These are phyloP conservation scores for Fusarium floridanum DNA, from an alignment of 2,329 filamentous ascomycete genomes.

Conservation along the genomic window DNA sequence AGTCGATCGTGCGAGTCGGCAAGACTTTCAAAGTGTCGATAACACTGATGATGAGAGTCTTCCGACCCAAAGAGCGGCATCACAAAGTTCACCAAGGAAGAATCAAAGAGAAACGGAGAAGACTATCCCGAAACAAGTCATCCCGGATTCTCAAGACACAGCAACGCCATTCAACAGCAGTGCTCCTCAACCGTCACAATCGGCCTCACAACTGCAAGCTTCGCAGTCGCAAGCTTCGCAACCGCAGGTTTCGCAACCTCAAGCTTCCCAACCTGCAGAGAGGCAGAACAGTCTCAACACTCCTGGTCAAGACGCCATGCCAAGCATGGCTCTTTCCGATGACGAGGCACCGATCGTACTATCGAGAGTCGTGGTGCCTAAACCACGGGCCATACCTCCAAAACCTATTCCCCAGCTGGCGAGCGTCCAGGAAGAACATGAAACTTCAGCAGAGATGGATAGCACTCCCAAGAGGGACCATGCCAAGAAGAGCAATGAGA, in stretches of 20 bases:
- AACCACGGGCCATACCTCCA: background rate
- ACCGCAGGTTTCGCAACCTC: background rate
- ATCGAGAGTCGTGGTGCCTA: slow-evolving; percentile 17
- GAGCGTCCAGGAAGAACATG: background rate
- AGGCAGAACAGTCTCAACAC: too few species aligned
- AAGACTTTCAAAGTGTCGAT: slow-evolving; percentile 28
- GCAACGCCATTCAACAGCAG: slow-evolving; percentile 40
- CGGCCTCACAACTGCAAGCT: background rate
- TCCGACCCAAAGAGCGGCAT: background rate
- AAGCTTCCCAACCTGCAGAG: background rate
- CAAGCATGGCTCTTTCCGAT: slow-evolving; percentile 50
- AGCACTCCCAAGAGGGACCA: background rate
- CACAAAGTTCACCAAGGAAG: background rate
- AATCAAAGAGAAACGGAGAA: background rate
- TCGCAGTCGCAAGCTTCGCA: background rate
- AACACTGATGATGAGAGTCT: slow-evolving; percentile 3
- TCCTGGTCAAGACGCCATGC: background rate
- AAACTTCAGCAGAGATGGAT: background rate
- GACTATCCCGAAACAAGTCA: slow-evolving; percentile 5
- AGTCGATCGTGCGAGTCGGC: slow-evolving; percentile 6
- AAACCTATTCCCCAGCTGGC: background rate
- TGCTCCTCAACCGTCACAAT: slow-evolving; percentile 24
- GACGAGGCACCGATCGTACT: slow-evolving; percentile 52
- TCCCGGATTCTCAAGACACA: slow-evolving; percentile 50
- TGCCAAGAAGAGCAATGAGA: background rate